phyloP scores from a whole-genome alignment of 345 rosid species.

The Punica granatum region DNA sequence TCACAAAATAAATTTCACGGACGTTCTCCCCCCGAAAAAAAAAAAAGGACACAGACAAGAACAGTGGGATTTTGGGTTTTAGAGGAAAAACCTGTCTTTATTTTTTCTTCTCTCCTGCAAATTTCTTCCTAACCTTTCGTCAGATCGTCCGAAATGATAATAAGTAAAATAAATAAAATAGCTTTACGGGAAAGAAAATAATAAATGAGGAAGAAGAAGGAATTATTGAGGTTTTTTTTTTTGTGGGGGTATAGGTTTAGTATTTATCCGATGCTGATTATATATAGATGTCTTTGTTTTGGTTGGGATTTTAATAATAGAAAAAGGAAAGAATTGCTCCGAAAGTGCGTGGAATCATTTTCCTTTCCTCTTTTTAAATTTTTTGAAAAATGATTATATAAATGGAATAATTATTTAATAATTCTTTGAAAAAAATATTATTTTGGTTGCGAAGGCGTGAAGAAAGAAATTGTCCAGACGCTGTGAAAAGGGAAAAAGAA shows the following conservation, averaged over 20 bases:
- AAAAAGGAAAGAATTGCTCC: neutral
- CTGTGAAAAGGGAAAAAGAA: neutral
- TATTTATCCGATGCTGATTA: neutral
- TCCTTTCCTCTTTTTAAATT: neutral
- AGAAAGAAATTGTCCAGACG: constrained; percentile 6
- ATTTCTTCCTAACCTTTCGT: constrained; percentile 16
- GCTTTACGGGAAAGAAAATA: constrained; percentile 12
- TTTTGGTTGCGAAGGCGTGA: constrained; percentile 10
- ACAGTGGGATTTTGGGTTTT: constrained; percentile 5
- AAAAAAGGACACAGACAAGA: neutral
- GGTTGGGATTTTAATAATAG: constrained; percentile 11
- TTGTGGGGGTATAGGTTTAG: neutral
- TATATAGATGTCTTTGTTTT: constrained; percentile 10
- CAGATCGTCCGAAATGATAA: constrained; percentile 12
- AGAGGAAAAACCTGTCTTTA: neutral
- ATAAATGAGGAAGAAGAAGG: neutral
- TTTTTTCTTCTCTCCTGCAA: constrained; percentile 6
- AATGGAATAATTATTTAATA: neutral
- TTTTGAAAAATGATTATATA: neutral
- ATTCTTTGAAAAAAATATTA: neutral
- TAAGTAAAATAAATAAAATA: constrained; percentile 2
- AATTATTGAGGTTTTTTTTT: neutral
- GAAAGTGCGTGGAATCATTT: constrained; percentile 11
- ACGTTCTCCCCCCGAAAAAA: neutral
- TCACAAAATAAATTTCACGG: neutral